These are phyloP conservation scores for Talaromyces proteolyticus DNA, from an alignment of 495 filamentous ascomycete genomes.

Conservation along the genomic window DNA sequence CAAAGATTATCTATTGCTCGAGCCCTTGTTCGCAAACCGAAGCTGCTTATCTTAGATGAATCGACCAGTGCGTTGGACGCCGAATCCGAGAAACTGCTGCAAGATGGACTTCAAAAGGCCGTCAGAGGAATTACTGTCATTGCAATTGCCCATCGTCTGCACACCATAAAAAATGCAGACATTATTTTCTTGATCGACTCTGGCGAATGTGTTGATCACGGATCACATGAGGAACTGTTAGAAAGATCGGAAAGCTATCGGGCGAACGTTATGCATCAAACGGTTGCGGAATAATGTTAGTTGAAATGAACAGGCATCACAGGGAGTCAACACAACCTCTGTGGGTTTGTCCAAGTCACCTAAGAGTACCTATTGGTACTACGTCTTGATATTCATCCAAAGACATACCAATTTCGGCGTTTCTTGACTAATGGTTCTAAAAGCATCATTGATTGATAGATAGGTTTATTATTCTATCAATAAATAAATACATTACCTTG, in stretches of 20 bases:
- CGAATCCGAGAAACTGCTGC: constrained; percentile 39
- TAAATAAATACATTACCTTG: no score
- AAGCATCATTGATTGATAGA: no score
- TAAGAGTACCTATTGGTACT: no score
- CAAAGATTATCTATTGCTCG: constrained; percentile 66
- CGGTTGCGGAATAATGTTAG: constrained; percentile 19
- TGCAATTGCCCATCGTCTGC: constrained; percentile 51
- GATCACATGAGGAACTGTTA: constrained; percentile 47
- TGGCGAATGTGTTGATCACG: constrained; percentile 43
- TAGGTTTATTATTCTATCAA: no score
- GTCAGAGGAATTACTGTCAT: constrained; percentile 34
- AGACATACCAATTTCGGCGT: no score
- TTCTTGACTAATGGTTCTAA: no score
- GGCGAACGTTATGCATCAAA: constrained; percentile 44
- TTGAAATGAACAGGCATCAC: no score
- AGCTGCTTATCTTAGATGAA: constrained; percentile 64
- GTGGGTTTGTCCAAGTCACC: no score
- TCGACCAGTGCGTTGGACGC: constrained; percentile 47
- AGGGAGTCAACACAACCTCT: no score
- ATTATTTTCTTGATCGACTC: constrained; percentile 46
- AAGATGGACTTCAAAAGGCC: constrained; percentile 35
- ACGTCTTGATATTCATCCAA: no score
- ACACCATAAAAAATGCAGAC: constrained; percentile 50
- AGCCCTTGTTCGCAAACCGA: constrained; percentile 75
- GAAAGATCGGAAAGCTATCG: constrained; percentile 52